These are phyloP conservation scores for Vaccinium macrocarpon DNA, from an alignment of 148 eudicot species.

Conservation along the genomic window DNA sequence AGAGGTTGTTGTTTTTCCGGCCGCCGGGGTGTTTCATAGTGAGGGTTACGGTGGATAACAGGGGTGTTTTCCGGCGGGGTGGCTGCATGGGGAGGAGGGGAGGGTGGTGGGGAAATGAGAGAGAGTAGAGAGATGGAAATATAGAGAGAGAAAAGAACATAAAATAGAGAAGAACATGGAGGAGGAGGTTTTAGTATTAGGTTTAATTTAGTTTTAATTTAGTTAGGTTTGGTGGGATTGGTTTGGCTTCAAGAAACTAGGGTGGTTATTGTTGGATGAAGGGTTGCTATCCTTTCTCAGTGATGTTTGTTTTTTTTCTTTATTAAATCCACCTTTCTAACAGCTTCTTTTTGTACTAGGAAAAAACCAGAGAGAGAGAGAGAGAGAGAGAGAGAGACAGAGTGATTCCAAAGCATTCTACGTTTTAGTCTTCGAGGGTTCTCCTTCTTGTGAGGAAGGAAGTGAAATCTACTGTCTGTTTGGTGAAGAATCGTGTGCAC, in stretches of 20 bases:
- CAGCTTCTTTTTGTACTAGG: slow-evolving; percentile 18
- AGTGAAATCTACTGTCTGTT: not conserved
- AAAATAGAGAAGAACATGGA: slow-evolving; percentile 10
- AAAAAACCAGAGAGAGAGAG: not conserved
- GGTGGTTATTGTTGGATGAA: slow-evolving; percentile 30
- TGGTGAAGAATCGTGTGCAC: not conserved
- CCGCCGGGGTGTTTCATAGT: slow-evolving; percentile 38
- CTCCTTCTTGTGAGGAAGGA: not conserved
- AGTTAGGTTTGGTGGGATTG: slow-evolving; percentile 46
- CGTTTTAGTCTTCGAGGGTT: not conserved
- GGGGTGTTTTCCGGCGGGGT: slow-evolving; percentile 38
- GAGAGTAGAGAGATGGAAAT: slow-evolving; percentile 21
- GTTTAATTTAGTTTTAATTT: not conserved
- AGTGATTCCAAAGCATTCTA: slow-evolving; percentile 16
- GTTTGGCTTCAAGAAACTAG: slow-evolving; percentile 29
- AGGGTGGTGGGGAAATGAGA: slow-evolving; percentile 3
- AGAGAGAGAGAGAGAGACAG: slow-evolving; percentile 20
- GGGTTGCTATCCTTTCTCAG: slow-evolving; percentile 34
- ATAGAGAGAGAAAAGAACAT: slow-evolving; percentile 23
- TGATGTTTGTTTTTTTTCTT: not conserved
- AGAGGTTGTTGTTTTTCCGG: slow-evolving; percentile 46
- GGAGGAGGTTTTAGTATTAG: slow-evolving; percentile 17
- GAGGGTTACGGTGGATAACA: slow-evolving; percentile 29
- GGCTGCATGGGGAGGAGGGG: slow-evolving; percentile 34
- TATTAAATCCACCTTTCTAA: slow-evolving; percentile 19